Percentiles rank a stretch among this genome's conserved stretches.
phyloP scores from a whole-genome alignment of 2,329 filamentous ascomycete genomes.

The Venturia oleaginea region DNA sequence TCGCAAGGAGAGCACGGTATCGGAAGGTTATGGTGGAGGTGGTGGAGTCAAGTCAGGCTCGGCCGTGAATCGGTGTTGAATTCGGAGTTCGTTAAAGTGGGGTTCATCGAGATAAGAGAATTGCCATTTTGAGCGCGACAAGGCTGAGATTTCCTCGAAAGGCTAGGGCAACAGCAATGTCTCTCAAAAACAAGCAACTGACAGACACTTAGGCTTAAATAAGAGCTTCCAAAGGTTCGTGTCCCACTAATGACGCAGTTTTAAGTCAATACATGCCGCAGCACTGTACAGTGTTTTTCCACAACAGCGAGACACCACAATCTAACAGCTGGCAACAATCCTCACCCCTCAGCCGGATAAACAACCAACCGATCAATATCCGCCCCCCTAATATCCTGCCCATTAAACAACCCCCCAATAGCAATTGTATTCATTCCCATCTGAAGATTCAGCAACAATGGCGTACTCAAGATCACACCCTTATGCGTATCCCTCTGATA shows the following conservation, averaged over 20 bases:
- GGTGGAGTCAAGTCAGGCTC: not conserved
- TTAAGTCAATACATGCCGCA: too few species aligned
- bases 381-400: constrained; percentile 47
- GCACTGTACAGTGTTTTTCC: too few species aligned
- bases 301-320: not conserved
- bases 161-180: not conserved
- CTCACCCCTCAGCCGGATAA: constrained; percentile 43
- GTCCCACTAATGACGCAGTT: too few species aligned
- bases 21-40: not conserved
- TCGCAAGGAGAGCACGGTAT: not conserved
- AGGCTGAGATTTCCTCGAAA: not conserved
- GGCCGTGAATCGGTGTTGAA: not conserved
- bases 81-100: not conserved
- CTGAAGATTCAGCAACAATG: constrained; percentile 44
- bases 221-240: too few species aligned
- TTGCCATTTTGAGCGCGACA: not conserved
- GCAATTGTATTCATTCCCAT: constrained; percentile 48
- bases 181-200: too few species aligned
- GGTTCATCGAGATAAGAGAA: not conserved
- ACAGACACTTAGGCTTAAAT: too few species aligned
- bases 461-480: constrained; percentile 50
- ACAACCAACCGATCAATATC: constrained; percentile 53
- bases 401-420: constrained; percentile 49
- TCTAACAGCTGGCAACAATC: constrained; percentile 16
- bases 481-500: constrained; percentile 50